A percentile compares a stretch with the other conserved stretches of the same genome.
Evolutionary conservation across 129 eudicot species (phyloP).

Genomic region (Tagetes erecta): DNA sequence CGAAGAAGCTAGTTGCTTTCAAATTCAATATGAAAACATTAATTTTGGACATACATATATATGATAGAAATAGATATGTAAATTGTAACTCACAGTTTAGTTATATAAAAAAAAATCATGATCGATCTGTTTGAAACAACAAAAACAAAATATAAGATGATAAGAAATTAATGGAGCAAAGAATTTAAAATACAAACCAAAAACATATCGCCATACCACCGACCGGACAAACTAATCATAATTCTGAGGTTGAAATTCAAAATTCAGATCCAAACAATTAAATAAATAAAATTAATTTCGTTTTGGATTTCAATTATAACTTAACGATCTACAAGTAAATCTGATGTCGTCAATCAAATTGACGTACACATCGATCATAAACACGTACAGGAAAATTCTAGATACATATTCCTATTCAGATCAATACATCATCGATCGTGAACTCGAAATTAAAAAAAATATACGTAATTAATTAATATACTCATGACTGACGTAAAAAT

Average conservation of each 20-base stretch:
- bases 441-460: slow-evolving; percentile 15
- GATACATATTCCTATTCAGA: too few species aligned
- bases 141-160: neutral
- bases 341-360: too few species aligned
- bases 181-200: neutral
- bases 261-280: too few species aligned
- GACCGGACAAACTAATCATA: too few species aligned
- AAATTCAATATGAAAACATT: neutral
- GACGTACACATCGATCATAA: too few species aligned
- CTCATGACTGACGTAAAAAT: neutral
- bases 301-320: too few species aligned
- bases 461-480: neutral
- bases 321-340: too few species aligned
- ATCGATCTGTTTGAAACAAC: neutral
- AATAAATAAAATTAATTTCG: too few species aligned
- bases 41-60: neutral
- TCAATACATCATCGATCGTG: slow-evolving; percentile 10
- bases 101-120: neutral
- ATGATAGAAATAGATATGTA: neutral
- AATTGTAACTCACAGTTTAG: slow-evolving; percentile 11
- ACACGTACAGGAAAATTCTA: too few species aligned
- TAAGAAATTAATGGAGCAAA: slow-evolving; percentile 1
- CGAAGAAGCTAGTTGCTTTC: neutral
- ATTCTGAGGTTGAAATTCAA: too few species aligned
- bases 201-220: too few species aligned